phyloP scores from a whole-genome alignment of 257 asterid species.

The Solanum chilense region DNA sequence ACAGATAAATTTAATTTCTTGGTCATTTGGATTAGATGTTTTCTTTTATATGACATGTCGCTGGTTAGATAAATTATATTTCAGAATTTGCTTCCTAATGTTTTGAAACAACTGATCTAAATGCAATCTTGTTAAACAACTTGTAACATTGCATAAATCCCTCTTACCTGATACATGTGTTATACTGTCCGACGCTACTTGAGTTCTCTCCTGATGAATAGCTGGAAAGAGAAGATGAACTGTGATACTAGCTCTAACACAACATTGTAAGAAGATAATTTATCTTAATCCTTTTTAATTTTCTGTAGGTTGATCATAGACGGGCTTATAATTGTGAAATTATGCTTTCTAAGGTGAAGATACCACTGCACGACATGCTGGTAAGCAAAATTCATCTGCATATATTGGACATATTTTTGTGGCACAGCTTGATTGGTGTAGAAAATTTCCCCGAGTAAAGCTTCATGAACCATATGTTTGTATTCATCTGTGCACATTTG shows the following conservation, averaged over 20 bases:
- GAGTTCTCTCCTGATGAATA: neutral
- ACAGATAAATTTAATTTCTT: neutral
- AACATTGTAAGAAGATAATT: neutral
- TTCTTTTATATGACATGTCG: neutral
- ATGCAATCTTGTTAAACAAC: neutral
- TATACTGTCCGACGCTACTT: neutral
- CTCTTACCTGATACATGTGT: neutral
- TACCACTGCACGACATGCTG: slow-evolving; percentile 51
- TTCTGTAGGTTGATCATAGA: slow-evolving; percentile 68
- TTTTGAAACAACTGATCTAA: neutral
- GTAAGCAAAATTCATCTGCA: neutral
- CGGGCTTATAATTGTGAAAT: slow-evolving; percentile 92
- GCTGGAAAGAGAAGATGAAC: neutral
- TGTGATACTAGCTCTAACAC: neutral
- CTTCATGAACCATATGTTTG: neutral
- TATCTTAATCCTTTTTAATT: neutral
- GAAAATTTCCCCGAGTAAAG: neutral
- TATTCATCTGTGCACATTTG: neutral
- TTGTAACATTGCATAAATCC: neutral
- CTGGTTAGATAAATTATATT: neutral
- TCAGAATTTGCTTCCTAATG: neutral
- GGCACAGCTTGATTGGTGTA: neutral
- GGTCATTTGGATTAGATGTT: neutral
- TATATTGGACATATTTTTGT: neutral
- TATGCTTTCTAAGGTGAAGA: slow-evolving; percentile 83